These are phyloP conservation scores for Camillea tinctor DNA, from an alignment of 2,329 filamentous ascomycete species.

Conservation along the genomic window DNA sequence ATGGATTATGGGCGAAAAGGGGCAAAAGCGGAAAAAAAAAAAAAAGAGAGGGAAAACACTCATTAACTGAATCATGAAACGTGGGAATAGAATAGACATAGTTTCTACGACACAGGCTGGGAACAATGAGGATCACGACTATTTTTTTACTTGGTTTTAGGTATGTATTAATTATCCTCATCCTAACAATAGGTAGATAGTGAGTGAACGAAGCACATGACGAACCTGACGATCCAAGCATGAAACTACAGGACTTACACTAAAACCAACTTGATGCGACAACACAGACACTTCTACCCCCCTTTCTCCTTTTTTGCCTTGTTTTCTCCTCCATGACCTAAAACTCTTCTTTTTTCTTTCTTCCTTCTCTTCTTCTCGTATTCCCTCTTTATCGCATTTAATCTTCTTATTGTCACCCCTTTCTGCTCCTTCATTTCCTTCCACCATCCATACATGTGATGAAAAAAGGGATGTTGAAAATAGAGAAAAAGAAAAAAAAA, in stretches of 20 bases:
- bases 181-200: neutral
- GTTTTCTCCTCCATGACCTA: too few relatives aligned
- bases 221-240: neutral
- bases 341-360: too few relatives aligned
- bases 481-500: neutral
- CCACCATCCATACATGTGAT: too few relatives aligned
- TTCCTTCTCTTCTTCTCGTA: too few relatives aligned
- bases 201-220: constrained; percentile 9
- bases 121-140: too few relatives aligned
- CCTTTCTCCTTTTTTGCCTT: too few relatives aligned
- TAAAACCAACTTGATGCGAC: constrained; percentile 10
- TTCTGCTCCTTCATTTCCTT: neutral
- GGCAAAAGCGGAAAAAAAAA: constrained; percentile 4
- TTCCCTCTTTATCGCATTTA: too few relatives aligned
- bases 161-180: neutral
- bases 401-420: neutral
- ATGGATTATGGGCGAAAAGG: constrained; percentile 4
- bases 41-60: neutral
- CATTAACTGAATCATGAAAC: constrained; percentile 3
- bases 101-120: too few relatives aligned
- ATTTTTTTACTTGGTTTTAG: too few relatives aligned
- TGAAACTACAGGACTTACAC: constrained; percentile 5
- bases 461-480: neutral
- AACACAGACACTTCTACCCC: too few relatives aligned
- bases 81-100: constrained; percentile 1